Evolutionary conservation across 805 yeast genomes (phyloP), one percentile per base, ranked within the genome.

Genomic region (Yarrowia bubula): DNA sequence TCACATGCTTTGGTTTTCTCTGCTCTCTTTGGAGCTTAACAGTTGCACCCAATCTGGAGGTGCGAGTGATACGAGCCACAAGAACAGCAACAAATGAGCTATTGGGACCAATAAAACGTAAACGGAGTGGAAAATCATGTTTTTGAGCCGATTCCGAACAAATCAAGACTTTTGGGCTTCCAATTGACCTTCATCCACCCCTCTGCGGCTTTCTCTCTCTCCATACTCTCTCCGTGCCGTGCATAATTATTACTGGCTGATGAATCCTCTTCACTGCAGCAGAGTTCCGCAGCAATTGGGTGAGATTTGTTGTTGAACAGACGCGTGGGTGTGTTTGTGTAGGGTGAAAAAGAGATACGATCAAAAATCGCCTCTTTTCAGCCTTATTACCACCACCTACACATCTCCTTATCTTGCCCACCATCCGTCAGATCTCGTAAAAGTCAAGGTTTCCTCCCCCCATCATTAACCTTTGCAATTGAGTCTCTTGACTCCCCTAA

Each of bases 401-500:
- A n/a, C 10, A 8, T n/a, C 4, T 5, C 44, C 15, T 31, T 17
- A n/a, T 31, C 22, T 14, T 17, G 10, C 35, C 14, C 18, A n/a
- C 13, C 28, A 22, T 22, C 28, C 28, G 28, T 22, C 28, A 4
- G 18, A n/a, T 31, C 18, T 31, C 50, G 15, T 46, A 8, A 11
- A 13, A 6, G 33, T 44, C 33, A 44, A 44, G 33, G 48, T n/a
- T 31, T 43, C n/a, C 13, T 17, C 47, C n/a, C 11, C 10, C 32
- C 6, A 8, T 28, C 7, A 18, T 2, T 31, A 55, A 14, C 33
- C 15, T 55, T 41, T 41, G 7, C 28, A 39, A 22, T 22, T 51
- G 58, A 51, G 58, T 51, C 58, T 51, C 57, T 51, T 18, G 14
- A 37, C 14, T 22, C 47, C 61, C 46, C 61, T 48, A 55, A 55